Base-by-base conservation (phyloP, 1,284 basidiomycete species). In the Mycosarcoma mackinlayi region DNA sequence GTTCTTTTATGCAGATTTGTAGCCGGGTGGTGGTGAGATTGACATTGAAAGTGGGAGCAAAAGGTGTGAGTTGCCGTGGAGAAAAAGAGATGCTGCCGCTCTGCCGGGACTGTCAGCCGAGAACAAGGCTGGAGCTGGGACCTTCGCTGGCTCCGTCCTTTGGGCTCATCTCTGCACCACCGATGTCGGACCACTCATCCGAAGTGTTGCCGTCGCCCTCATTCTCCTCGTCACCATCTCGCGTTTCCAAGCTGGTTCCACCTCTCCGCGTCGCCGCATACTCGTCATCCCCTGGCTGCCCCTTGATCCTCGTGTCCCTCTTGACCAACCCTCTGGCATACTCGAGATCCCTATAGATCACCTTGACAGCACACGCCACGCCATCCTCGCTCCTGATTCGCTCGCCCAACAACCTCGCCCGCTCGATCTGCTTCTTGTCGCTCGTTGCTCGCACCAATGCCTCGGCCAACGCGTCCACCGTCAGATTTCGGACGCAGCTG, bases 371-470 rank as follows among this genome's bases (percentile, higher is more conserved):
- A 46, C 73, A 73, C 3, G 52, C 68, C 3, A 78, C 65, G 3
- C 80, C 80, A 41, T 78, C 87, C 78, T 90, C 89, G 1, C 73
- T 62, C 18, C 84, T 75, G 44, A 90, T 90, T 66, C 85, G 82
- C 38, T 86, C 83, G 0, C 87, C 88, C 81, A 90, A 82, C 37
- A 70, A 70, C 75, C 86, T 90, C 8, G 95, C 96, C 37, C 92
- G 88, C 31, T 89, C 88, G 68, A 96, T 92, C 84, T 94, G 92
- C 82, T 90, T 93, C 69, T 86, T 84, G 80, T 97, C 92, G 2
- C 89, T 91, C 5, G 95, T 97, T 6, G 94, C 95, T 40, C 86
- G 83, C 25, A 86, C 78, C 28, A 98, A 85, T 0, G 95, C 95
- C 5, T 90, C 88, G 8, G 90, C 87, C 44, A 98, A 85, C 42